These are phyloP conservation scores for Aspergillus brunneoviolaceus DNA, from an alignment of 2,329 filamentous ascomycete species.

Conservation along the genomic window DNA sequence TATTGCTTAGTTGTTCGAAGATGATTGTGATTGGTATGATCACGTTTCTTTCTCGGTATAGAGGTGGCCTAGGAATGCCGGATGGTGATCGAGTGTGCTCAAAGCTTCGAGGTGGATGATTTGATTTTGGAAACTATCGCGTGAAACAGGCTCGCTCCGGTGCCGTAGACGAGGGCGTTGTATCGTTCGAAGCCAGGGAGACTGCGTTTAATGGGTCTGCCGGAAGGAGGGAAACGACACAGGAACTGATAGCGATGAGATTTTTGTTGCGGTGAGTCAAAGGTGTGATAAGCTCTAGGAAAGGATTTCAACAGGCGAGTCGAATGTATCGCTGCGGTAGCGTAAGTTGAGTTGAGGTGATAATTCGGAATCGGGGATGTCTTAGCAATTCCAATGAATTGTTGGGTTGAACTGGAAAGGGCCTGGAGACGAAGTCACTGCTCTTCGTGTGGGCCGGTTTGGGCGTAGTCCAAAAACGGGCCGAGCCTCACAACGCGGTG, in stretches of 20 bases:
- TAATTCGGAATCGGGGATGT: not conserved
- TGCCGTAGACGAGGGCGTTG: not conserved
- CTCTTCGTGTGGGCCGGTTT: not conserved
- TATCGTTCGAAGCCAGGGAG: not conserved
- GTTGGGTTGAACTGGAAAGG: not conserved
- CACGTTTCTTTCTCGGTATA: not conserved
- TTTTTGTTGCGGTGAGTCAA: not conserved
- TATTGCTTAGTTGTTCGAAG: constrained; percentile 27
- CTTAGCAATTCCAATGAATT: not conserved
- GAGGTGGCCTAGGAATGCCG: not conserved
- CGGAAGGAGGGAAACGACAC: not conserved
- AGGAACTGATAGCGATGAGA: not conserved
- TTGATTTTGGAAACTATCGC: not conserved
- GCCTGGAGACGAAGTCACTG: not conserved
- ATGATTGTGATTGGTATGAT: constrained; percentile 1
- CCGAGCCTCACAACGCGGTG: not conserved
- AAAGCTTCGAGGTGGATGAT: not conserved
- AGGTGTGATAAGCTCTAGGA: not conserved
- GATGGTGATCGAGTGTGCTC: not conserved
- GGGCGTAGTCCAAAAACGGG: not conserved
- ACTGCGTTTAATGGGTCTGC: not conserved
- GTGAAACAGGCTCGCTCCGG: not conserved
- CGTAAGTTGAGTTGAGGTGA: not conserved
- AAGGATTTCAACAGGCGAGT: not conserved
- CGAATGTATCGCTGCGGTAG: not conserved